Percentiles rank a stretch among this genome's conserved stretches.
These are phyloP conservation scores for Vitis amurensis DNA, from an alignment of 164 flowering plant species.

Conservation along the genomic window DNA sequence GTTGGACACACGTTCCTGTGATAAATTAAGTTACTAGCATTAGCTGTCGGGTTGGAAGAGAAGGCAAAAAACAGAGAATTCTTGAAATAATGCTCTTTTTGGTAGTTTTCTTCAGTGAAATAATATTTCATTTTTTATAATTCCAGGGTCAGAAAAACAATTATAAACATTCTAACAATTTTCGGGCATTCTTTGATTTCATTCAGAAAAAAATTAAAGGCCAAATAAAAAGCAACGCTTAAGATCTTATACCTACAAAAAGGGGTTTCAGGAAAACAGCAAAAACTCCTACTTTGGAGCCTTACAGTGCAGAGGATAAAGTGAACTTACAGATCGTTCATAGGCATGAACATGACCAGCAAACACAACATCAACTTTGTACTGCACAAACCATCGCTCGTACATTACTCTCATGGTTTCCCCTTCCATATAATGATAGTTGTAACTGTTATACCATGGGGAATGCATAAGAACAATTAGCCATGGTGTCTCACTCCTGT, in stretches of 20 bases:
- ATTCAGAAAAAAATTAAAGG: too few species aligned
- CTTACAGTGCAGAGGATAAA: background rate
- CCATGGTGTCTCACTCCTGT: slow-evolving; percentile 67
- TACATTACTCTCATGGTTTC: slow-evolving; percentile 73
- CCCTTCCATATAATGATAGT: slow-evolving; percentile 71
- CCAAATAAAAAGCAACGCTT: too few species aligned
- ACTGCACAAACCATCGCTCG: slow-evolving; percentile 60
- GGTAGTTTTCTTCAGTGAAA: too few species aligned
- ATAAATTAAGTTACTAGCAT: background rate
- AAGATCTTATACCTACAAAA: too few species aligned
- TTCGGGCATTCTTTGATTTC: too few species aligned
- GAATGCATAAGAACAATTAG: slow-evolving; percentile 57
- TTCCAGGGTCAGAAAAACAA: too few species aligned
- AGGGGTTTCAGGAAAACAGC: too few species aligned
- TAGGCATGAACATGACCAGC: slow-evolving; percentile 73
- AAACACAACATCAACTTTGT: slow-evolving; percentile 71
- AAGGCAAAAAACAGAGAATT: background rate
- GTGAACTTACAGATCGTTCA: slow-evolving; percentile 55
- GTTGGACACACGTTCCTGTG: slow-evolving; percentile 67
- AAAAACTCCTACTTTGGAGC: too few species aligned
- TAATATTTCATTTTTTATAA: too few species aligned
- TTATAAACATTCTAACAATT: too few species aligned
- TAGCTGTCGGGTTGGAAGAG: too few species aligned
- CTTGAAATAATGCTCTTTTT: too few species aligned
- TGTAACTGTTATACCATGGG: slow-evolving; percentile 63